Evolutionary conservation across 1,139 yeast species (phyloP).

Genomic region (Diutina neorugosa): DNA sequence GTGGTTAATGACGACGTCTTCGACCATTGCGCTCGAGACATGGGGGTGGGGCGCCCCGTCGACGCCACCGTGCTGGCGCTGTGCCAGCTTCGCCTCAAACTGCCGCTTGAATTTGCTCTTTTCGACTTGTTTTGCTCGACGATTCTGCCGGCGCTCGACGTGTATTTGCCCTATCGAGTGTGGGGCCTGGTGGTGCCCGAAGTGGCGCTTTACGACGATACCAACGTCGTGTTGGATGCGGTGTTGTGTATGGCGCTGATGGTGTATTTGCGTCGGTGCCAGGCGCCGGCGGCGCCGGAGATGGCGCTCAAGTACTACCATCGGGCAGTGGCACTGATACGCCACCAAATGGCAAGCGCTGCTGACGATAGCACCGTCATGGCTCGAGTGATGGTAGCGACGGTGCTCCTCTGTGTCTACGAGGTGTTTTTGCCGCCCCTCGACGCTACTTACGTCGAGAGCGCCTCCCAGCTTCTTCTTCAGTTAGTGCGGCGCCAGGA

Average conservation of each 20-base stretch:
- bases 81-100: neutral
- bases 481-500: slow-evolving; percentile 11
- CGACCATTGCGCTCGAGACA: neutral
- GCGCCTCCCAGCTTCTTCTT: slow-evolving; percentile 21
- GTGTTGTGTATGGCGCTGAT: slow-evolving; percentile 25
- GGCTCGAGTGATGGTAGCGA: slow-evolving; percentile 24
- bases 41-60: neutral
- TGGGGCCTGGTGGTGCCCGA: slow-evolving; percentile 16
- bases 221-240: slow-evolving; percentile 23
- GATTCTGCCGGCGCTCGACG: neutral
- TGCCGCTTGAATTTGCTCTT: neutral
- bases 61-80: slow-evolving; percentile 4
- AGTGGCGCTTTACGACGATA: slow-evolving; percentile 25
- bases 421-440: slow-evolving; percentile 26
- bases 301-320: slow-evolving; percentile 27
- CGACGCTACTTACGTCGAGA: slow-evolving; percentile 25
- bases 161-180: neutral
- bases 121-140: neutral
- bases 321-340: slow-evolving; percentile 20
- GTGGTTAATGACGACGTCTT: neutral
- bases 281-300: slow-evolving; percentile 14
- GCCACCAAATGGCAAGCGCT: slow-evolving; percentile 17
- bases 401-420: slow-evolving; percentile 25
- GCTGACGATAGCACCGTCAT: slow-evolving; percentile 17
- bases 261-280: slow-evolving; percentile 10